These are phyloP conservation scores for Spinacia oleracea DNA, from an alignment of 179 eudicot species.

Conservation along the genomic window DNA sequence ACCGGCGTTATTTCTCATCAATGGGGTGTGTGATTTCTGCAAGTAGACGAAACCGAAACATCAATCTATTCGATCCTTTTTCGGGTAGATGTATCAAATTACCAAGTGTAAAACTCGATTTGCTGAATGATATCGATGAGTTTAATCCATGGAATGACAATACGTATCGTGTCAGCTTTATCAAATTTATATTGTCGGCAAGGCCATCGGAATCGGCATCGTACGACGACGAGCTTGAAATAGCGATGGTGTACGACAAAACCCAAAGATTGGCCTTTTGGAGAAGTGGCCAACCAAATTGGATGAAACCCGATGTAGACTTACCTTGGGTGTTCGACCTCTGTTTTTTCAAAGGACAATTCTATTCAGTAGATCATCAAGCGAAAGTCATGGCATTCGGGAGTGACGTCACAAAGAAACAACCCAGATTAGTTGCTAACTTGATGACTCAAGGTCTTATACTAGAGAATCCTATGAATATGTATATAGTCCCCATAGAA, in stretches of 20 bases:
- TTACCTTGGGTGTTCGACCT: not conserved
- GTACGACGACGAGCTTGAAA: no score
- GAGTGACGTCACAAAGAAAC: not conserved
- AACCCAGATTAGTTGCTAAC: not conserved
- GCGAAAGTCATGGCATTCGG: not conserved
- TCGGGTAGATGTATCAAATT: no score
- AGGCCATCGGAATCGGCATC: no score
- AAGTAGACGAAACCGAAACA: not conserved
- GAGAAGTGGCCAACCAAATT: slow-evolving; percentile 2
- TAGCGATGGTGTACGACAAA: not conserved
- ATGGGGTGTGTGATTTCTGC: not conserved
- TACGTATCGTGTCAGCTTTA: no score
- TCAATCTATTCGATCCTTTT: not conserved
- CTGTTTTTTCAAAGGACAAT: slow-evolving; percentile 5
- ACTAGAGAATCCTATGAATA: not conserved
- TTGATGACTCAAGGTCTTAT: not conserved
- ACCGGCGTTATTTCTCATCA: slow-evolving; percentile 8
- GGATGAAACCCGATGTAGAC: no score
- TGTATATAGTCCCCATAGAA: not conserved
- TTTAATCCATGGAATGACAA: no score
- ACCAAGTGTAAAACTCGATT: no score
- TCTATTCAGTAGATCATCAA: not conserved
- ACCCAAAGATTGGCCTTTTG: not conserved
- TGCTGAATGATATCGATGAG: no score
- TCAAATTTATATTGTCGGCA: no score